Evolutionary conservation across 164 flowering plant species (phyloP), one percentile per base, ranked within the genome.

Genomic region (Protea cynaroides): DNA sequence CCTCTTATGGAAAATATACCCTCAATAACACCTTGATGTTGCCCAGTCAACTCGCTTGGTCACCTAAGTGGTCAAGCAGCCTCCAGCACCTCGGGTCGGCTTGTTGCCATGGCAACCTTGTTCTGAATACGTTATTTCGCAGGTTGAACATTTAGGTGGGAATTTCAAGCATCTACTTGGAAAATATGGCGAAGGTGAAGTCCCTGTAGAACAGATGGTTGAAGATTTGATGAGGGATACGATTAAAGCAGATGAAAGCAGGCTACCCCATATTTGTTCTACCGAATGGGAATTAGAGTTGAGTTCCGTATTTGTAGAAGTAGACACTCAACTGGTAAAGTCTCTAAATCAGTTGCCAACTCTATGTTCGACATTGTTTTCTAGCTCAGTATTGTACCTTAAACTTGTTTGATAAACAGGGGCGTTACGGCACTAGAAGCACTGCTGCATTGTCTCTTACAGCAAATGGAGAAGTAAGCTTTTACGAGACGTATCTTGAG

Each of bases 341-440:
- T 12, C 19, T 18, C 21, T 11, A 15, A 37, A 12, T 52, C 23
- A 12, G 7, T 52, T 54, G 9, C 37, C n/a, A 29, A 29, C 34
- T 53, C 25, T 49, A 49, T 15, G 6, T n/a, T 43, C 15, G 36
- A 21, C 38, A 40, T 49, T 59, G 22, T 40, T 43, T 36, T 47
- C 46, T 15, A 58, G 23, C 37, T 10, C 17, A 18, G 14, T 2
- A 5, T n/a, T 3, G 25, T 54, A 29, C 25, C 25, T 49, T 24
- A 15, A 59, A 14, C 7, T 43, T 58, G 34, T 58, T 40, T 63
- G 22, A 11, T 61, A 46, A 58, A 47, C 73, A 87, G 90, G 93
- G 88, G 12, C 64, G 61, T 38, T 85, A 79, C 62, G 90, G 89
- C 24, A 88, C 94, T 15, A 77, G 90, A 69, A 89, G 96, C 81